Conservation (phyloP, 1,139 yeast genomes). For the Blastobotrys arbuscula region DNA sequence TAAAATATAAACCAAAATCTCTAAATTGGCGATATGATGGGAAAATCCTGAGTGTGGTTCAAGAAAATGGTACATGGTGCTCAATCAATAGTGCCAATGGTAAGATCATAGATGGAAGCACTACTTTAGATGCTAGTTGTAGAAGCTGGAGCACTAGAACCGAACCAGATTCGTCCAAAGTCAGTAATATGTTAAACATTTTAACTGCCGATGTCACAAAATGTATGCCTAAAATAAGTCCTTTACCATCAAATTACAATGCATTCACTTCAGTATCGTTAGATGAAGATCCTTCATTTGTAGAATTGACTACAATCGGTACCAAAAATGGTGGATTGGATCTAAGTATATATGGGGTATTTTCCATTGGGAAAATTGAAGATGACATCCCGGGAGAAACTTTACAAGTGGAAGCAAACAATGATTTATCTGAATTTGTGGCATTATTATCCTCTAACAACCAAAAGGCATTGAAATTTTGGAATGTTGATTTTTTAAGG, state of each 20-base stretch:
- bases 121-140: background rate
- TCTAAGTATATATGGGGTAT: conserved; percentile 26
- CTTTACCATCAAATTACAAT: conserved; percentile 27
- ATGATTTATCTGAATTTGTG: conserved; percentile 7
- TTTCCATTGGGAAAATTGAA: conserved; percentile 22
- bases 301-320: conserved; percentile 23
- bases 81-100: conserved; percentile 50
- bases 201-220: conserved; percentile 28
- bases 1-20: conserved; percentile 13
- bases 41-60: conserved; percentile 41
- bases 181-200: background rate
- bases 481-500: conserved; percentile 18
- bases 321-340: conserved; percentile 20
- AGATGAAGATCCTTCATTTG: conserved; percentile 16
- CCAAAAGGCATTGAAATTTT: background rate
- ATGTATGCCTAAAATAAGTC: conserved; percentile 36
- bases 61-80: conserved; percentile 42
- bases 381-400: conserved; percentile 8
- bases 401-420: conserved; percentile 2
- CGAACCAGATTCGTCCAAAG: background rate
- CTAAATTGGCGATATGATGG: conserved; percentile 36
- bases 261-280: conserved; percentile 14
- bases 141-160: background rate
- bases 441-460: conserved; percentile 3
- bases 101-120: conserved; percentile 20